These are phyloP conservation scores for Colletotrichum cuscutae DNA, from an alignment of 2,329 filamentous ascomycete species.

Conservation along the genomic window DNA sequence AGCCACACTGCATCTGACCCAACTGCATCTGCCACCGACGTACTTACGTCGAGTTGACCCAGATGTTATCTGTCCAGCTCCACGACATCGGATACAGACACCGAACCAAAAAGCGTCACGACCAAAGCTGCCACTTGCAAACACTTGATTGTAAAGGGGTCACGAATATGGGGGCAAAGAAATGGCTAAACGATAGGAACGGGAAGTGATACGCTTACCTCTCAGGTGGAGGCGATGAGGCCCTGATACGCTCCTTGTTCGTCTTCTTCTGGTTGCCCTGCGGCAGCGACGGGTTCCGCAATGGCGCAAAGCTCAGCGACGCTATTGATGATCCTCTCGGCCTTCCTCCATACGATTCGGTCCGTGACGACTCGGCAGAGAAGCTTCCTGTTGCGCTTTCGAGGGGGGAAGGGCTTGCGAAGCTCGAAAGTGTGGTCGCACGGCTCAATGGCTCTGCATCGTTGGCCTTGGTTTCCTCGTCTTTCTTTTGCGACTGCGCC, in stretches of 20 bases:
- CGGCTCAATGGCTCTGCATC: slow-evolving; percentile 15
- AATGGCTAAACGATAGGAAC: slow-evolving; percentile 1
- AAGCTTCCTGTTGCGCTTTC: slow-evolving; percentile 20
- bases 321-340: slow-evolving; percentile 55
- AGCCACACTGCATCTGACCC: slow-evolving; percentile 16
- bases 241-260: slow-evolving; percentile 53
- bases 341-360: slow-evolving; percentile 8
- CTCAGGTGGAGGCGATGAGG: slow-evolving; percentile 58
- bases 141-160: no score
- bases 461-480: neutral
- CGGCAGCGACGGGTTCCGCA: slow-evolving; percentile 55
- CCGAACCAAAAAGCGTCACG: neutral
- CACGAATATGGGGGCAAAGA: neutral
- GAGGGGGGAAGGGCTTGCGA: slow-evolving; percentile 20
- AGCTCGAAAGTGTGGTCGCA: slow-evolving; percentile 27
- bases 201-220: slow-evolving; percentile 52
- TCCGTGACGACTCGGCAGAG: slow-evolving; percentile 17
- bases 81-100: neutral
- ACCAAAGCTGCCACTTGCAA: neutral
- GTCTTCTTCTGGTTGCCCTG: slow-evolving; percentile 60
- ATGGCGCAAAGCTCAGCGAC: slow-evolving; percentile 59
- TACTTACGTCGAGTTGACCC: neutral
- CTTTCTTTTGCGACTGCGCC: slow-evolving; percentile 7
- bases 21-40: neutral
- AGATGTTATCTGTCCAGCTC: neutral